Percentiles rank a stretch among this genome's conserved stretches.
phyloP scores from a whole-genome alignment of 495 filamentous ascomycete genomes.

The Penicillium cataractarum region DNA sequence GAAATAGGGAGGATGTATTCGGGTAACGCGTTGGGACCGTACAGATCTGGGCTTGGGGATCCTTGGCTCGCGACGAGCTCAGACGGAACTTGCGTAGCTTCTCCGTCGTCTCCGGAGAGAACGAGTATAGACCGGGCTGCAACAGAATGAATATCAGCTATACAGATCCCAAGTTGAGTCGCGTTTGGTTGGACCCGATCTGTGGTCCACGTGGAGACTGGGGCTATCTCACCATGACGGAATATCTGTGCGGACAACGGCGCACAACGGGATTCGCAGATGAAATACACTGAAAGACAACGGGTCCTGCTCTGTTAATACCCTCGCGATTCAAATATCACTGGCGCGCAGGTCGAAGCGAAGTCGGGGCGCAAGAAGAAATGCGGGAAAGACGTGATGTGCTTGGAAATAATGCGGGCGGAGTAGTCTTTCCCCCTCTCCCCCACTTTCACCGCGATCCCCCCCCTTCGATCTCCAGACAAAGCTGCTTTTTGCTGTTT shows the following conservation, averaged over 20 bases:
- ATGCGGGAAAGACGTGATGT: conserved; percentile 13
- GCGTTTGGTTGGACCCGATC: not conserved
- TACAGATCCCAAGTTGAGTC: not conserved
- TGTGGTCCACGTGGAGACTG: not conserved
- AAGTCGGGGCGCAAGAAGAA: conserved; percentile 9
- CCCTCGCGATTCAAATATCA: not conserved
- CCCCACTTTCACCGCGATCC: conserved; percentile 21
- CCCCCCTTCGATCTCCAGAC: conserved; percentile 10
- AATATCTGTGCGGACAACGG: not conserved
- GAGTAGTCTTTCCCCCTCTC: conserved; percentile 18
- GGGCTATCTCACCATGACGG: conserved; percentile 21
- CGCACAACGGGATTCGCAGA: not conserved
- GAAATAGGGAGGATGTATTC: not conserved
- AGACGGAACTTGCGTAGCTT: conserved; percentile 91
- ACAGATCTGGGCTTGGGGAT: conserved; percentile 93
- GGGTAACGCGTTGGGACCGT: conserved; percentile 42
- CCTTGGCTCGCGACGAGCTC: conserved; percentile 82
- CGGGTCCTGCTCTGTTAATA: not conserved
- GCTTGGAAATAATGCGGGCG: conserved; percentile 28
- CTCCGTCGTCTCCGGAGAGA: conserved; percentile 84
- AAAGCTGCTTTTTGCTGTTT: not conserved
- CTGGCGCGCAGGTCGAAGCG: not conserved
- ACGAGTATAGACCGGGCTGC: conserved; percentile 89
- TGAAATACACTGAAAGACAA: not conserved
- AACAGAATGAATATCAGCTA: conserved; percentile 42